These are phyloP conservation scores for Camellia lanceoleosa DNA, from an alignment of 148 eudicot genomes.

Conservation along the genomic window DNA sequence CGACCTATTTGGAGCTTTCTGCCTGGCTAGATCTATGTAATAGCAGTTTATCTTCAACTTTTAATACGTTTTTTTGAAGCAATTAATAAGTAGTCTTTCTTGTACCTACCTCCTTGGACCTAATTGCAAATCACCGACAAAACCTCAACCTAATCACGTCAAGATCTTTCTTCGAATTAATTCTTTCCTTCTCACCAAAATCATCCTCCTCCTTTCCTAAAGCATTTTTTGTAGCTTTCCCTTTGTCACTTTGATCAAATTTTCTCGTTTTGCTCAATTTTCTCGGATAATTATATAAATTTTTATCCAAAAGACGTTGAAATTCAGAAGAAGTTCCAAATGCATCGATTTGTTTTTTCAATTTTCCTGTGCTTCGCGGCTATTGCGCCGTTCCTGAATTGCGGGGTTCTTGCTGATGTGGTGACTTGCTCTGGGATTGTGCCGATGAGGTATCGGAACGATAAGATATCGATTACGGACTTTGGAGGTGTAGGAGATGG, in stretches of 20 bases:
- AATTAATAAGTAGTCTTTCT: not conserved
- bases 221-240: constrained; percentile 3
- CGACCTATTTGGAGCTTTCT: constrained; percentile 23
- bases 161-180: not conserved
- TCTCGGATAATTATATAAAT: not conserved
- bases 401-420: constrained; percentile 19
- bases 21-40: constrained; percentile 14
- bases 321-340: constrained; percentile 2
- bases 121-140: not conserved
- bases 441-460: constrained; percentile 57
- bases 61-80: not conserved
- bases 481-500: constrained; percentile 93
- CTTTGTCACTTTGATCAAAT: not conserved
- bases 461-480: constrained; percentile 67
- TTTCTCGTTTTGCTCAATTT: not conserved
- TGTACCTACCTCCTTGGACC: not conserved
- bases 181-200: not conserved
- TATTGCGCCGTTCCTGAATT: not conserved
- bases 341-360: constrained; percentile 14
- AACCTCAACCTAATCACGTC: not conserved
- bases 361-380: constrained; percentile 17
- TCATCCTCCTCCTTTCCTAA: not conserved
- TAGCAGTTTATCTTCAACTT: too few species aligned
- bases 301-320: not conserved
- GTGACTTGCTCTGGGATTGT: constrained; percentile 81